These are phyloP conservation scores for Taiozyma sp. DNA, from an alignment of 1,139 yeast genomes.

Conservation along the genomic window DNA sequence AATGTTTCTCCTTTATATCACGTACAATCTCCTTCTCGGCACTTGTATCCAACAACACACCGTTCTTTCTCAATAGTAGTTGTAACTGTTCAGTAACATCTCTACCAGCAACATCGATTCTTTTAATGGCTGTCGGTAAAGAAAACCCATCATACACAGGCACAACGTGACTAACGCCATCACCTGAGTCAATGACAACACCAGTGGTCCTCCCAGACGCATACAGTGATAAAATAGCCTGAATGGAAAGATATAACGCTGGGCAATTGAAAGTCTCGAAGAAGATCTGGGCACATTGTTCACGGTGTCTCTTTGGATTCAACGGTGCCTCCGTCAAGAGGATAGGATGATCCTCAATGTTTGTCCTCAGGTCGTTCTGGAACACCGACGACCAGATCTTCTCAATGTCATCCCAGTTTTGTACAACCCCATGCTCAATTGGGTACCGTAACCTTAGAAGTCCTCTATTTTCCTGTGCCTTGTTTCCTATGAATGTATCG, in stretches of 20 bases:
- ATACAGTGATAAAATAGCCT: constrained; percentile 79
- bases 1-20: constrained; percentile 66
- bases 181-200: constrained; percentile 83
- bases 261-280: constrained; percentile 88
- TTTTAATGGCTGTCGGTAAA: constrained; percentile 61
- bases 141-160: constrained; percentile 91
- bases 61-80: constrained; percentile 58
- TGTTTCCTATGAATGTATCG: constrained; percentile 62
- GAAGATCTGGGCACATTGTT: constrained; percentile 65
- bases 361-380: constrained; percentile 55
- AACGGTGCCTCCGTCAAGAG: constrained; percentile 87
- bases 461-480: constrained; percentile 74
- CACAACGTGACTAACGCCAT: constrained; percentile 83
- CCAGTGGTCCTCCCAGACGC: constrained; percentile 93
- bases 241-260: constrained; percentile 75
- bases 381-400: constrained; percentile 64
- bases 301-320: constrained; percentile 69
- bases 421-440: constrained; percentile 74
- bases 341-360: constrained; percentile 79
- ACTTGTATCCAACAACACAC: constrained; percentile 55
- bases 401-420: constrained; percentile 86
- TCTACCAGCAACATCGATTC: constrained; percentile 83
- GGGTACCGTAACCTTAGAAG: constrained; percentile 67
- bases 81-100: constrained; percentile 78
- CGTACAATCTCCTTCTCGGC: constrained; percentile 82